Evolutionary conservation across 2,329 filamentous ascomycete species (phyloP), one percentile per base, ranked within the genome.

Genomic region (Sporothrix brunneoviolacea): DNA sequence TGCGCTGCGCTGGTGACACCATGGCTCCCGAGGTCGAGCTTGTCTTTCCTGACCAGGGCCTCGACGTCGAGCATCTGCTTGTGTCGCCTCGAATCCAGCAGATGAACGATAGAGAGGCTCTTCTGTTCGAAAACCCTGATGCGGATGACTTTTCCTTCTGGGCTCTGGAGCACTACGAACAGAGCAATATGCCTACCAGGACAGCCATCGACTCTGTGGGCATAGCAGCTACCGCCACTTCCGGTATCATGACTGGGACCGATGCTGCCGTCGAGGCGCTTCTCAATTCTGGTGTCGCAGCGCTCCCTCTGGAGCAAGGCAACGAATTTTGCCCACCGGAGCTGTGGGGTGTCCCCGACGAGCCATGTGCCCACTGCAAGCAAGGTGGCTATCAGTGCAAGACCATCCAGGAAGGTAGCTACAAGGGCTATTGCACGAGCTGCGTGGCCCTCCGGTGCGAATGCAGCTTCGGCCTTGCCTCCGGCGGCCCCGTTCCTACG

Each of bases 391-490:
- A 77, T 59, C 70, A 78, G 37, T 83, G 80, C 71, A 83, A 83
- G 64, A 71, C 69, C 30, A 78, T 83, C 52, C 65, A 71, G 30
- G 79, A 83, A 64, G 79, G 79, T 73, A 69, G 71, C 58, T 75
- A 77, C 61, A 77, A 73, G 63, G 77, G 77, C 53, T 81, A 77
- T 56, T 83, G 80, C 59, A 83, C 79, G 27, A 79, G 73, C 58
- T 83, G 80, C 58, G 77, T 83, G 40, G 79, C 80, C 13, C 66
- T 83, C 30, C 70, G 72, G n/a, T 68, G 74, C 57, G 70, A 74
- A 33, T 83, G 80, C 64, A 83, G 79, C 64, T 76, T 82, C 54
- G 76, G 70, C 4, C 62, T 67, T 22, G 55, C 56, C 6, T 58
- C 63, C 24, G 59, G 64, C 32, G 56, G 55, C 15, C 57, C 64